Conservation (phyloP, 1,284 basidiomycete species). For the Vanrija humicola region DNA sequence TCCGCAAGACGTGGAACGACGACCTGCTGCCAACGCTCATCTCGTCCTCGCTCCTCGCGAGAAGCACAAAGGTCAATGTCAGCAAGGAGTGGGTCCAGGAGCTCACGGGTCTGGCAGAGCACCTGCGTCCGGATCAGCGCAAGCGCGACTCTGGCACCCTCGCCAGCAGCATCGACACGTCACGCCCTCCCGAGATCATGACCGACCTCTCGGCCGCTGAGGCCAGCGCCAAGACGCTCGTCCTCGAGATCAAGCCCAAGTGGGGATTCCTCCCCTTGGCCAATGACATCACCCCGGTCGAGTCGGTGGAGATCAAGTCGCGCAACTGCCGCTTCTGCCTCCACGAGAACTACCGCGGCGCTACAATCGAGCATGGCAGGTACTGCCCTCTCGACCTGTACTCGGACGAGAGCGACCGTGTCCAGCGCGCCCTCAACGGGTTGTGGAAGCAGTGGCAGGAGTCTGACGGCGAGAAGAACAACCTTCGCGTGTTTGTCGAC, state of each 20-base stretch:
- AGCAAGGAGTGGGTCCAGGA: slow-evolving; percentile 60
- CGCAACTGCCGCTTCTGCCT: slow-evolving; percentile 80
- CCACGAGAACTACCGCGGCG: slow-evolving; percentile 62
- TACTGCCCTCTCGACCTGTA: slow-evolving; percentile 88
- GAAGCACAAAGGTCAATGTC: slow-evolving; percentile 56
- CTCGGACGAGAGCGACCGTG: slow-evolving; percentile 60
- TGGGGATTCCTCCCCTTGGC: slow-evolving; percentile 79
- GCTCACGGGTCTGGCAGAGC: slow-evolving; percentile 54
- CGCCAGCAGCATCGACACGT: slow-evolving; percentile 52
- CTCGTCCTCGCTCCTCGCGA: slow-evolving; percentile 58
- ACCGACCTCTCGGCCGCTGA: slow-evolving; percentile 61
- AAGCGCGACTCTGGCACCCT: slow-evolving; percentile 53
- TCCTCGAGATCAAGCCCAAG: slow-evolving; percentile 93
- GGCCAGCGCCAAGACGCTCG: slow-evolving; percentile 46
- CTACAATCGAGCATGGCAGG: slow-evolving; percentile 5
- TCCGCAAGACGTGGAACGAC: slow-evolving; percentile 25
- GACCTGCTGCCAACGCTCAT: slow-evolving; percentile 52
- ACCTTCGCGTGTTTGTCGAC: slow-evolving; percentile 68
- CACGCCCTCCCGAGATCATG: slow-evolving; percentile 59
- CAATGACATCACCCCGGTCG: slow-evolving; percentile 57
- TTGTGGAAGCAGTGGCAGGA: slow-evolving; percentile 71
- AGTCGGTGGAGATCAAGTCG: slow-evolving; percentile 61
- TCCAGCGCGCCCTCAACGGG: slow-evolving; percentile 60
- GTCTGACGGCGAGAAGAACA: slow-evolving; percentile 65
- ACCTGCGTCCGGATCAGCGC: slow-evolving; percentile 57